Evolutionary conservation across 176 grass and related monocot genomes (phyloP), one percentile per base, ranked within the genome.

Genomic region (Eleusine indica): DNA sequence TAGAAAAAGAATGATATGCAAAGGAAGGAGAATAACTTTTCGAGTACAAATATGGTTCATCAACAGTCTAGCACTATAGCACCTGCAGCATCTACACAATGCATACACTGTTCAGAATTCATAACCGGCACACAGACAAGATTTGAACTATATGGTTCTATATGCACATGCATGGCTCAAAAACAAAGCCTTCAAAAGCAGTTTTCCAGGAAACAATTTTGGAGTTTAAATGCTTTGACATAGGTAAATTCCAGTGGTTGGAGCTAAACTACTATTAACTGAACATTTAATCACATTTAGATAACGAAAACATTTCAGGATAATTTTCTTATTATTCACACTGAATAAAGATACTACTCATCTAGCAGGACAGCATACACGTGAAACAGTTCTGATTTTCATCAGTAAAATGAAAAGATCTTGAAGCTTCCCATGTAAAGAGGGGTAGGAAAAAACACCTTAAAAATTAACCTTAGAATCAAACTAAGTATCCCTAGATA

Each of bases 1-100:
- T 66, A 28, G 65, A 79, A 64, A 83, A 30, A 70, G 40, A 70
- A 83, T 43, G 68, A 70, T 42, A 70, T 75, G 37, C 40, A 53
- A 69, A 76, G 35, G 11, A 52, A 15, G 3, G 30, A 46, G 66
- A 82, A 73, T 43, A 67, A 39, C 79, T 74, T 44, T 85, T 46
- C 0, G 0, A 18, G 15, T 30, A 46, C 13, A 79, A 74, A 74
- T 54, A 78, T 61, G 7, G 32, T 18, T 61, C 83, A 32, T 19
- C 38, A 61, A 82, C 53, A 82, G 48, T 10, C 19, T 53, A 12
- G 19, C 25, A 75, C 18, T 54, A 4, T 5, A 54, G 14, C 57
- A 22, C 21, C 68, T 68, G 62, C 77, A 66, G 65, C 76, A 89
- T 80, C 63, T 70, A 17, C 6, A 16, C 3, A 29, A 41, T 86